These are phyloP conservation scores for Tetraselmis chui DNA, from an alignment of 139 green algal species.

Conservation along the genomic window DNA sequence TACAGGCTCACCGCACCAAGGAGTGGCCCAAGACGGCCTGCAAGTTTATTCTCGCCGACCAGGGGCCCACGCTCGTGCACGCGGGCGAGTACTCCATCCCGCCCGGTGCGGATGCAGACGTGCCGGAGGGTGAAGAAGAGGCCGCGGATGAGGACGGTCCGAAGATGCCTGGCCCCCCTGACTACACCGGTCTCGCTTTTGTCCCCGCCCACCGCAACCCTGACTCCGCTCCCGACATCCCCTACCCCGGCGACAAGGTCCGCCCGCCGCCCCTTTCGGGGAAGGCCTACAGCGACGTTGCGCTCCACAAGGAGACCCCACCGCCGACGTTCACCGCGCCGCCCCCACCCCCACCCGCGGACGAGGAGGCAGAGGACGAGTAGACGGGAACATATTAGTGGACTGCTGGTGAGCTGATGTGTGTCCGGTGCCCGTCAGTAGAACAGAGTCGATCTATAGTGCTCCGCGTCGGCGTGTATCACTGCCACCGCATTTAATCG, in stretches of 20 bases:
- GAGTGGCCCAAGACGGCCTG: slow-evolving; percentile 26
- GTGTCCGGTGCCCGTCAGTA: no score
- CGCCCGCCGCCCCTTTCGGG: background rate
- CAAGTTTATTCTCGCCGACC: slow-evolving; percentile 32
- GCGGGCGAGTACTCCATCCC: slow-evolving; percentile 44
- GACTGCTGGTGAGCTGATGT: no score
- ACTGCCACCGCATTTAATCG: no score
- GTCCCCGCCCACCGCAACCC: background rate
- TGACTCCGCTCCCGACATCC: slow-evolving; percentile 1
- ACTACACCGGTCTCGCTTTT: slow-evolving; percentile 52
- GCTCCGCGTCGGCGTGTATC: no score
- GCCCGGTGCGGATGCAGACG: slow-evolving; percentile 14
- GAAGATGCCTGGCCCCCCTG: slow-evolving; percentile 37
- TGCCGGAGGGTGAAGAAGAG: slow-evolving; percentile 8
- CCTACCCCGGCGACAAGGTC: slow-evolving; percentile 1
- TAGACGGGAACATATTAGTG: no score
- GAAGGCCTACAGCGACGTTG: background rate
- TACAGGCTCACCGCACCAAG: slow-evolving; percentile 19
- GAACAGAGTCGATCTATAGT: no score
- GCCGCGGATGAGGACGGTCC: slow-evolving; percentile 1
- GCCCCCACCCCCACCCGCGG: background rate
- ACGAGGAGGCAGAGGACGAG: background rate
- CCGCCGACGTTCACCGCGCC: background rate
- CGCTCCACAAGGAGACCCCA: background rate
- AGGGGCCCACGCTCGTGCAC: slow-evolving; percentile 38